Evolutionary conservation across 2,329 filamentous ascomycete genomes (phyloP), one percentile per base, ranked within the genome.

Genomic region (Sporothrix mexicana): DNA sequence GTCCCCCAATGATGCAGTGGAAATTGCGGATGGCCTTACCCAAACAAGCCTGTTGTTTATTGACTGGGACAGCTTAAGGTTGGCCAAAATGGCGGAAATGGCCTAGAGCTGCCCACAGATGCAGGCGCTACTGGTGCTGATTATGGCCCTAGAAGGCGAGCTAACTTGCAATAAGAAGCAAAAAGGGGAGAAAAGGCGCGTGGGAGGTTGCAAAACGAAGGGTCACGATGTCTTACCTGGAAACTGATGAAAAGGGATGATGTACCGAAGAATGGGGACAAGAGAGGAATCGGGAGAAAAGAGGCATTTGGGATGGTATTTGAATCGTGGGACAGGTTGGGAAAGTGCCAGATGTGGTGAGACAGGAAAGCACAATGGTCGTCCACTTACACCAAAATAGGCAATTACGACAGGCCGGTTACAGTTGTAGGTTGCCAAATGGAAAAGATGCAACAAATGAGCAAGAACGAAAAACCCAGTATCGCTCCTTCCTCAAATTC

Each of bases 21-120:
- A 55, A 51, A 53, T 36, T 51, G 25, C 45, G 15, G 12, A n/a
- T 12, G 25, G 30, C 30, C 47, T 55, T 69, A 12, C 66, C 66
- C 15, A 23, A 69, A 69, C 8, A 53, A 57, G 67, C 5, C 10
- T 43, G 25, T 45, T 43, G n/a, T 36, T 64, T 55, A 64, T 71
- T 71, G 47, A n/a, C 57, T 20, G 53, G 15, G 25, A 53, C 17
- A 15, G 57, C 69, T 9, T 7, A 20, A 36, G 51, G 53, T 70
- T 70, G 68, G 53, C 9, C 49, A 30, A 36, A 23, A 23, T 47
- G 15, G 49, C 15, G 49, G 49, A 36, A 23, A 23, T 47, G 15
- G 49, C 15, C 45, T 51, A 10, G 45, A 67, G 20, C 64, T 15
- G 45, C 64, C 64, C 43, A 47, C 53, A 57, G 53, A 7, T 12